Base-by-base conservation (phyloP, 495 filamentous ascomycete species). In the Articulospora tetracladia region DNA sequence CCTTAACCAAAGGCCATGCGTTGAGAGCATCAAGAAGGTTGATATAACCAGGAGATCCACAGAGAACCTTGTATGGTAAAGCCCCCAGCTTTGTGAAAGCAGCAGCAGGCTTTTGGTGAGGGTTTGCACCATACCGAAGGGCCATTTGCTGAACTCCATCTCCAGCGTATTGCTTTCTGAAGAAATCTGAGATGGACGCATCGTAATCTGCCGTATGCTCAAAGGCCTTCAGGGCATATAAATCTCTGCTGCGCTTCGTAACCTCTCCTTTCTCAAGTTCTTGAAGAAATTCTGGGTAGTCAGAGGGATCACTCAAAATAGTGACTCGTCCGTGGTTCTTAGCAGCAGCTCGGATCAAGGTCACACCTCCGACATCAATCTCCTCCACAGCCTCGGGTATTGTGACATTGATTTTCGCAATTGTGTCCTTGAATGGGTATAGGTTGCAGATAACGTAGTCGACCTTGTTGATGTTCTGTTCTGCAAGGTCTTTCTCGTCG, bases 161-260 rank as follows among this genome's bases (percentile, higher is more conserved):
- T 49, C 85, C 85, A 59, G 94, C 91, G 69, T 97, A 98, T 74
- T 94, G 86, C 79, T 94, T 92, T 68, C 95, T 89, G 83, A 98
- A 98, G 81, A 97, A 98, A 68, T 88, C 90, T 25, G 95, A 88
- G 69, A 98, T 98, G 62, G 94, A 87, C 12, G 83, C 81, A 74
- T 98, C 94, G 71, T 98, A 98, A 74, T 94, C 92, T 59, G 95
- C 92, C n/a, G 95, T 98, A 72, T 97, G 94, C 77, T 95, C 89
- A 68, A 98, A 98, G 28, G 93, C 93, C 80, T 98, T 98, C 65
- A 98, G 82, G 25, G 95, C 92, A 68, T 95, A 96, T 52, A 83
- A 75, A 70, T 96, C 89, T 58, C 93, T 84, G 77, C 85, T 92
- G 28, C 79, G 77, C 68, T 94, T 88, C 57, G 85, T 85, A 66